Conservation (phyloP, 129 eudicot genomes). For the Sambucus nigra region DNA sequence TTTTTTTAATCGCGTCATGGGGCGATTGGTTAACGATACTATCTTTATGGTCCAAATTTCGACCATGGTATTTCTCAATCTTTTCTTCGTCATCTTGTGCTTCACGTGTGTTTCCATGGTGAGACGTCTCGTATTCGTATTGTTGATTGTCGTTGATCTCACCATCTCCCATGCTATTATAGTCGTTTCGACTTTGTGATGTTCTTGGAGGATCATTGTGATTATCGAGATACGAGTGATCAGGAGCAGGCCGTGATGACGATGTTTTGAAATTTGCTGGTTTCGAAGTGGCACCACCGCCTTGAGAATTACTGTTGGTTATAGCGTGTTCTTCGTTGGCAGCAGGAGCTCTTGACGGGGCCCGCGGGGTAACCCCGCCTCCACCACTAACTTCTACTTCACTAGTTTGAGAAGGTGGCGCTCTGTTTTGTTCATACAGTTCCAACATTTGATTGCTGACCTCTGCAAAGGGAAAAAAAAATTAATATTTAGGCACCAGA, state of each 20-base stretch:
- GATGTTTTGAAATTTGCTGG: conserved; percentile 27
- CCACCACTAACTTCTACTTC: conserved; percentile 80
- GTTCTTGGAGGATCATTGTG: conserved; percentile 36
- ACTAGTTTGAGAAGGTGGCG: conserved; percentile 73
- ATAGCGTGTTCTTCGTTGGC: conserved; percentile 41
- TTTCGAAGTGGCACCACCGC: conserved; percentile 30
- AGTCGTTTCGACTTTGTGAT: conserved; percentile 33
- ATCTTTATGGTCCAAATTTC: conserved; percentile 38
- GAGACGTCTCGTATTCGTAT: conserved; percentile 23
- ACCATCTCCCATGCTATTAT: conserved; percentile 35
- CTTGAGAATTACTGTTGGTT: conserved; percentile 33
- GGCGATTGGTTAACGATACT: conserved; percentile 46
- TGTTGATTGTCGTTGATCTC: conserved; percentile 34
- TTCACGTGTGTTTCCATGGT: conserved; percentile 30
- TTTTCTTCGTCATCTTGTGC: conserved; percentile 33
- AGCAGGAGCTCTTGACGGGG: conserved; percentile 26
- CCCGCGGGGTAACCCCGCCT: conserved; percentile 43
- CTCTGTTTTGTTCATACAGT: conserved; percentile 77
- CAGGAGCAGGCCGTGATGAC: conserved; percentile 27
- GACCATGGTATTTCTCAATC: conserved; percentile 40
- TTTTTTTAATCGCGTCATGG: conserved; percentile 50
- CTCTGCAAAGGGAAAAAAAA: conserved; percentile 42
- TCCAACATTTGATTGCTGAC: conserved; percentile 96
- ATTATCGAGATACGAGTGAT: conserved; percentile 35
- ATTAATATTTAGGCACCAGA: background rate